Evolutionary conservation across 768 basidiomycete genomes (phyloP).

Genomic region (Hortiboletus campestris): DNA sequence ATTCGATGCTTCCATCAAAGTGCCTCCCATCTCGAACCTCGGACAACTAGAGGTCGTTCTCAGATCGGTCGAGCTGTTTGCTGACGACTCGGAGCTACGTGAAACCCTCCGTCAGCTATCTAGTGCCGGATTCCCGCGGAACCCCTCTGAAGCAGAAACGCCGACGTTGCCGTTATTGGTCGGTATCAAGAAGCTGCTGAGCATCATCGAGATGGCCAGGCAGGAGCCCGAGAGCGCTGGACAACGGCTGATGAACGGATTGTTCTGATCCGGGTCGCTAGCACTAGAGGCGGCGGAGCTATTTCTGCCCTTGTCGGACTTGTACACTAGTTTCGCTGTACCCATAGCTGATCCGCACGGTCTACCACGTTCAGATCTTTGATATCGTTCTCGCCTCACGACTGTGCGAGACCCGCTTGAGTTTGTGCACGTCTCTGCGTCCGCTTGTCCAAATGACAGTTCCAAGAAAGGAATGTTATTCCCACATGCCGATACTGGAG

Average conservation of each 20-base stretch:
- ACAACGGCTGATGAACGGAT: slow-evolving; percentile 60
- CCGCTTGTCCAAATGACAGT: not conserved
- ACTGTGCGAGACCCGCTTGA: not conserved
- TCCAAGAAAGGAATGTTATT: slow-evolving; percentile 25
- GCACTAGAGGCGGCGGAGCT: not conserved
- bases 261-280: slow-evolving; percentile 39
- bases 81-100: slow-evolving; percentile 46
- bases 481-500: slow-evolving; percentile 16
- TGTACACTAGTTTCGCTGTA: slow-evolving; percentile 5
- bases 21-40: slow-evolving; percentile 77
- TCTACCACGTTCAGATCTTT: not conserved
- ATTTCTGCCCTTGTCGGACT: slow-evolving; percentile 8
- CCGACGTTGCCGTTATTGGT: slow-evolving; percentile 59
- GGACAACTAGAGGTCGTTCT: slow-evolving; percentile 73
- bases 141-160: slow-evolving; percentile 42
- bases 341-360: not conserved
- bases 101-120: slow-evolving; percentile 63
- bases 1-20: slow-evolving; percentile 85
- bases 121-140: slow-evolving; percentile 65
- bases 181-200: slow-evolving; percentile 92
- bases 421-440: not conserved
- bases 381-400: not conserved
- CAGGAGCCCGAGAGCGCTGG: slow-evolving; percentile 88
- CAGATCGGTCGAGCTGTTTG: slow-evolving; percentile 76
- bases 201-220: slow-evolving; percentile 92